Base-by-base conservation (phyloP, 768 basidiomycete genomes). In the Guyanaporus albipodus region DNA sequence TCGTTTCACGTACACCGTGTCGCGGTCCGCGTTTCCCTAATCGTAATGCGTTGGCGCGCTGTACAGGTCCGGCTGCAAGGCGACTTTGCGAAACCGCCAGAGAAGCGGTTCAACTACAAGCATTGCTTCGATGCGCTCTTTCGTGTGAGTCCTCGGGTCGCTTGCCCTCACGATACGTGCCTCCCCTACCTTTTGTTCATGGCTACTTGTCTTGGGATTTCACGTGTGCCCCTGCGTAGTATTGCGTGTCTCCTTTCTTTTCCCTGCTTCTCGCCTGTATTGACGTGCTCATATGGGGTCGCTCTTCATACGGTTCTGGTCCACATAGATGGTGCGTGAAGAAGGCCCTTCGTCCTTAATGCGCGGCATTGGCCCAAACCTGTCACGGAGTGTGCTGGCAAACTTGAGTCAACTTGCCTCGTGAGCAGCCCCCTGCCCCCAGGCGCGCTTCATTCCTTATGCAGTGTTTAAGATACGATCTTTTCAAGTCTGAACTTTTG, bases 371-470 rank as follows among this genome's bases (percentile, higher is more conserved):
- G 82, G 77, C 4, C 92, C 92, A 0, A 95, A 95, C 56, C 82
- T 91, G 6, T 84, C 92, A 63, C 79, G 91, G 63, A 85, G 91
- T 1, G 60, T 92, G 12, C 66, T 94, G 52, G 93, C 92, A 91
- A 94, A 93, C 64, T 88, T 89, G 39, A 87, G 85, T 69, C 91
- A 95, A 64, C 80, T 94, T 21, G 91, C 90, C 1, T 91, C 90
- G 82, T 90, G 62, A 63, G 87, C 73, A 5, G 2, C 10, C 0
- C 18, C 18, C 8, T 24, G 4, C n/a, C n/a, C 36, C 10, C 3
- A 2, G 6, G 6, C 1, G 7, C 22, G 12, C 14, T 40, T 21
- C 6, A 15, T 26, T 19, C 28, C 21, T 47, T 17, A 58, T n/a
- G 2, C 17, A 2, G 4, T 14, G 21, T 3, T 3, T 47, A 90